Evolutionary conservation across 1,284 basidiomycete genomes (phyloP).

Genomic region (Sphagnurus paluster): DNA sequence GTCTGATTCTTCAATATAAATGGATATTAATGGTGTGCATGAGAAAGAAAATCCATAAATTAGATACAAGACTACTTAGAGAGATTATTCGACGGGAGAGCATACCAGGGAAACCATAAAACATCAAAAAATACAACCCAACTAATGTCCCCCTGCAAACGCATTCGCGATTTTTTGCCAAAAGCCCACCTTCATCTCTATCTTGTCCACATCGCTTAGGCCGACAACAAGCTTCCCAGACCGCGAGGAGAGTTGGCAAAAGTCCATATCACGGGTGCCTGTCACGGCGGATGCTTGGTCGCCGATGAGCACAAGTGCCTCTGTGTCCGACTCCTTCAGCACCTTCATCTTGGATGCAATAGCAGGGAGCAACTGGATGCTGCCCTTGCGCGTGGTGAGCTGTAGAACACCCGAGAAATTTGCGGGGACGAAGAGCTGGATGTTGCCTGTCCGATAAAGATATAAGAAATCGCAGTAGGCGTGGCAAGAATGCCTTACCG

Average conservation of each 20-base stretch:
- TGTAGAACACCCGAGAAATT: constrained; percentile 41
- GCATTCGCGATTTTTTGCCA: constrained; percentile 32
- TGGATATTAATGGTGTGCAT: too few relatives aligned
- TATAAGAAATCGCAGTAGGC: constrained; percentile 4
- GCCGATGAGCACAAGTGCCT: constrained; percentile 38
- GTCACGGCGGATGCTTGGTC: constrained; percentile 16
- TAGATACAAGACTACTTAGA: too few relatives aligned
- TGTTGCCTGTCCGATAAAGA: constrained; percentile 28
- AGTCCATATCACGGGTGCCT: constrained; percentile 28
- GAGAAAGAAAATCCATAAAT: too few relatives aligned
- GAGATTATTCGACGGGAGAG: too few relatives aligned
- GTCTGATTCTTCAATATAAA: too few relatives aligned
- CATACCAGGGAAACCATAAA: too few relatives aligned
- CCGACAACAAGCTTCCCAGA: constrained; percentile 39
- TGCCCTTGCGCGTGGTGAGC: constrained; percentile 34
- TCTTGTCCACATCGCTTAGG: constrained; percentile 36
- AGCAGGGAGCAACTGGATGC: constrained; percentile 34
- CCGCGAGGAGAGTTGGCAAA: constrained; percentile 35
- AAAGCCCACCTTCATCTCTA: constrained; percentile 30
- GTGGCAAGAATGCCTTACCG: constrained; percentile 24
- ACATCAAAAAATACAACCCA: too few relatives aligned
- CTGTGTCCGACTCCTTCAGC: constrained; percentile 35
- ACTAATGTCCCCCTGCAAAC: constrained; percentile 4
- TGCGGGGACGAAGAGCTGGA: constrained; percentile 36
- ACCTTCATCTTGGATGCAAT: constrained; percentile 32